Evolutionary conservation across 805 yeast genomes (phyloP), one percentile per base, ranked within the genome.

Genomic region (Lachancea lanzarotensis): DNA sequence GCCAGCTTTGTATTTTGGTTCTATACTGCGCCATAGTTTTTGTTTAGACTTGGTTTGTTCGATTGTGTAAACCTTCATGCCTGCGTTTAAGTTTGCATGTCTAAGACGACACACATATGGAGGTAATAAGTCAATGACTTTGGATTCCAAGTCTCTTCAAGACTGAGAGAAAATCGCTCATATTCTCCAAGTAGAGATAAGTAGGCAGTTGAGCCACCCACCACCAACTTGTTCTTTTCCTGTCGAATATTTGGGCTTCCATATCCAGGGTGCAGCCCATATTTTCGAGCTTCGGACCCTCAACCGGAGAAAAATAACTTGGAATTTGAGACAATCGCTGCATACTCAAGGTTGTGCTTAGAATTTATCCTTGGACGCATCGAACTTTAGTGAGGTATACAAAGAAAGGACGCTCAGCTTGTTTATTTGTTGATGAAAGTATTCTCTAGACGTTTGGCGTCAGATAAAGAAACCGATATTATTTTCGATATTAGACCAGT

Each of bases 371-470:
- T 22, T 22, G 25, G 8, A 4, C 25, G 4, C 25, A 22, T 22
- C 8, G 25, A n/a, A 15, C 11, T 16, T 4, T n/a, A 19, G 4
- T 16, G 35, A 32, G 4, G 35, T 32, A 32, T 11, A 32, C 35
- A 32, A 32, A 32, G 27, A n/a, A n/a, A n/a, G n/a, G n/a, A n/a
- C n/a, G n/a, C n/a, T n/a, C n/a, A n/a, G n/a, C n/a, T n/a, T n/a
- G n/a, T n/a, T n/a, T n/a, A n/a, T n/a, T n/a, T n/a, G n/a, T n/a
- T n/a, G n/a, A n/a, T n/a, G n/a, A n/a, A n/a, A n/a, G n/a, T n/a
- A n/a, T n/a, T n/a, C n/a, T n/a, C n/a, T 17, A 38, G 31, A 30
- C 35, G 42, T 38, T 38, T 30, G 16, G 29, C 30, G 30, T 37
- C 27, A 37, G 19, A 20, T 30, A 22, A 22, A 6, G 25, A 6